Evolutionary conservation across 768 basidiomycete genomes (phyloP).

Genomic region (Tephrocybe sp.): DNA sequence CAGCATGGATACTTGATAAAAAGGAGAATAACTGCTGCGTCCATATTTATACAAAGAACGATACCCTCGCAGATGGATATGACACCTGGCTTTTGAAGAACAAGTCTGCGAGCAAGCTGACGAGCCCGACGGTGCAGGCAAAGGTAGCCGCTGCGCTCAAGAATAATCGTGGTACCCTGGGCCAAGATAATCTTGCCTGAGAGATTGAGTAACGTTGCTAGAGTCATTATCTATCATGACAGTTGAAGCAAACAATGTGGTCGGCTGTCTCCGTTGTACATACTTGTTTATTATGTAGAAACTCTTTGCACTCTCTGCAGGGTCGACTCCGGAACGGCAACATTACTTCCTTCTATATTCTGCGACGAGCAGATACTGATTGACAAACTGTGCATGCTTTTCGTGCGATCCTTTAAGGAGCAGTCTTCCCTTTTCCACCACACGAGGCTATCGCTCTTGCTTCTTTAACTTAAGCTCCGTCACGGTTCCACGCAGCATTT

Average conservation of each 20-base stretch:
- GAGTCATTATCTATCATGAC: no score
- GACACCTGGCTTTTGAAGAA: conserved; percentile 2
- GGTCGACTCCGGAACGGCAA: no score
- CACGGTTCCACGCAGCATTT: not conserved
- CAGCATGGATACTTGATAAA: not conserved
- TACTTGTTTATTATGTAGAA: no score
- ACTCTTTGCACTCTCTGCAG: no score
- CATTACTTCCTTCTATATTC: no score
- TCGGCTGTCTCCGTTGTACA: no score
- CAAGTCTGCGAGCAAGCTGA: not conserved
- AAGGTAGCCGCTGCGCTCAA: not conserved
- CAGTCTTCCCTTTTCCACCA: not conserved
- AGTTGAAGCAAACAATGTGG: no score
- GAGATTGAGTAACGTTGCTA: not conserved
- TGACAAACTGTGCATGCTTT: not conserved
- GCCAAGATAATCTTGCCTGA: not conserved
- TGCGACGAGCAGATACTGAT: no score
- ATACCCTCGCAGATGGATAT: conserved; percentile 1
- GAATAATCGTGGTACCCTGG: not conserved
- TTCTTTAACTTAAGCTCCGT: not conserved
- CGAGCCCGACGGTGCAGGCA: not conserved
- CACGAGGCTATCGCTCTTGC: not conserved
- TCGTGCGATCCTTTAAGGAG: not conserved
- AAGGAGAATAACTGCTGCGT: conserved; percentile 3
- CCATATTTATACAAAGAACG: conserved; percentile 1